phyloP scores from a whole-genome alignment of 129 eudicot genomes.

The Lactuca sativa region DNA sequence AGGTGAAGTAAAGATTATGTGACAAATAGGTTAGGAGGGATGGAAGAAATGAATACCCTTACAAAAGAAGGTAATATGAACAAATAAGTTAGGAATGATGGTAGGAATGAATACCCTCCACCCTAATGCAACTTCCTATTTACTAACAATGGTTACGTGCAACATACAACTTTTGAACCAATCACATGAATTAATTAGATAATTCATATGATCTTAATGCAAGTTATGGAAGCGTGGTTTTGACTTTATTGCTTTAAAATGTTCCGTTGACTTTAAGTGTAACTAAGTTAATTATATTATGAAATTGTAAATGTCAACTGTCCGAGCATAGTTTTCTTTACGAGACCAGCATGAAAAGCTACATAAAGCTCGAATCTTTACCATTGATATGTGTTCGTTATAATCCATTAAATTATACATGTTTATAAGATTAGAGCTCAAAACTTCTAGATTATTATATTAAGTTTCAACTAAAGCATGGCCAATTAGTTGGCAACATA shows the following conservation, averaged over 20 bases:
- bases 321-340: neutral
- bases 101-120: too few species aligned
- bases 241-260: slow-evolving; percentile 16
- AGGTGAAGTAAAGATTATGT: too few species aligned
- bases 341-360: neutral
- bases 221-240: slow-evolving; percentile 16
- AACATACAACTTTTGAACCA: slow-evolving; percentile 9
- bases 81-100: too few species aligned
- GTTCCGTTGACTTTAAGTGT: neutral
- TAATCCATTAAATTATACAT: neutral
- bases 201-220: neutral
- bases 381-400: neutral
- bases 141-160: neutral
- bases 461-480: neutral
- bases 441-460: neutral
- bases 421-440: neutral
- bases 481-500: neutral
- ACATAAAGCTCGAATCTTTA: neutral
- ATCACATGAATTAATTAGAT: neutral
- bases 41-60: too few species aligned
- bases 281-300: slow-evolving; percentile 9
- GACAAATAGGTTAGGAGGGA: too few species aligned
- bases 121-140: too few species aligned
- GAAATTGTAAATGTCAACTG: slow-evolving; percentile 1
- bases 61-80: too few species aligned